These are phyloP conservation scores for Paxillus ammoniavirescens DNA, from an alignment of 768 basidiomycete species.

Conservation along the genomic window DNA sequence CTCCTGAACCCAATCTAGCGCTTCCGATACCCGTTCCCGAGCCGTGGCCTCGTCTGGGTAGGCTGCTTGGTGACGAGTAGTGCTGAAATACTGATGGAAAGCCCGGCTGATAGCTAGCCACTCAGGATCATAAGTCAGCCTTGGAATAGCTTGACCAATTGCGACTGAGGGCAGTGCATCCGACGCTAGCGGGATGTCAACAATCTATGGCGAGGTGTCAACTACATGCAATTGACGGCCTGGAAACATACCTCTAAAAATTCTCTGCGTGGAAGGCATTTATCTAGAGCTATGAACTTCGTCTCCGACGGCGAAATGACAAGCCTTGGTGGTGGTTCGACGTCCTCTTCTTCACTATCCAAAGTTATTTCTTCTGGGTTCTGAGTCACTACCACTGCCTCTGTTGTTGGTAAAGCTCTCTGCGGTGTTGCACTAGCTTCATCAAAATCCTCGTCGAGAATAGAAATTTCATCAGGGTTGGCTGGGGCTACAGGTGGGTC, in stretches of 20 bases:
- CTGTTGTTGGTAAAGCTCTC: slow-evolving; percentile 32
- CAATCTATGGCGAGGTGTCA: slow-evolving; percentile 46
- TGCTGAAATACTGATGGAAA: slow-evolving; percentile 76
- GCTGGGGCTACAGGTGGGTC: neutral
- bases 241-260: slow-evolving; percentile 69
- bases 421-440: slow-evolving; percentile 6
- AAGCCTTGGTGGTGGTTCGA: slow-evolving; percentile 34
- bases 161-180: slow-evolving; percentile 5
- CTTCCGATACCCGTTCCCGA: slow-evolving; percentile 52
- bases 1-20: slow-evolving; percentile 64
- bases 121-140: slow-evolving; percentile 75
- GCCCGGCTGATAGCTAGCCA: slow-evolving; percentile 95
- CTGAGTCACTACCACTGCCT: slow-evolving; percentile 23
- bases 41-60: slow-evolving; percentile 60
- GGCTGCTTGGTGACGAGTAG: slow-evolving; percentile 41
- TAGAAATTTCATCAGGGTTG: slow-evolving; percentile 42
- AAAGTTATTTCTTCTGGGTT: slow-evolving; percentile 56
- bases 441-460: slow-evolving; percentile 34
- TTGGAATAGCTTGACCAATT: slow-evolving; percentile 23
- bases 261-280: slow-evolving; percentile 72
- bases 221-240: neutral
- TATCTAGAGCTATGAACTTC: slow-evolving; percentile 86
- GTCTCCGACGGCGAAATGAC: slow-evolving; percentile 42
- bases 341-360: slow-evolving; percentile 46
- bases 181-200: slow-evolving; percentile 52